Evolutionary conservation across 257 asterid genomes (phyloP).

Genomic region (Echium plantagineum): DNA sequence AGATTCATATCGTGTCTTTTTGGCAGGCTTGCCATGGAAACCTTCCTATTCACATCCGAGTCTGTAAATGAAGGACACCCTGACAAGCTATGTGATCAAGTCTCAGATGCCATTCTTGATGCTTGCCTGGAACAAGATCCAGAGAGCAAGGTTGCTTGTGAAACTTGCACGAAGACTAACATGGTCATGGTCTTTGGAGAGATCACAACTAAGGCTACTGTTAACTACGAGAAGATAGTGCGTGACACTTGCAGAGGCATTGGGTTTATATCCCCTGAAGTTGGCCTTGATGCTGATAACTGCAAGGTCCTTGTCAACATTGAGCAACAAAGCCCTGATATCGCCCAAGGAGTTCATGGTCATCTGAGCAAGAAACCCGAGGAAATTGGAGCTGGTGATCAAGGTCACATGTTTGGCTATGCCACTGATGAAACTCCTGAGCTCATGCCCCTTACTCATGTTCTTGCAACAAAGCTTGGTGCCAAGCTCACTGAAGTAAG

Average conservation of each 20-base stretch:
- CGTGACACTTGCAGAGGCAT: conserved; percentile 79
- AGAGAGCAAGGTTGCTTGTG: conserved; percentile 88
- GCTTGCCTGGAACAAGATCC: conserved; percentile 86
- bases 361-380: conserved; percentile 90
- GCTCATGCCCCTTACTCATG: conserved; percentile 93
- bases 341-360: conserved; percentile 92
- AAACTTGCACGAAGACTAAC: conserved; percentile 82
- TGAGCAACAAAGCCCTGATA: conserved; percentile 92
- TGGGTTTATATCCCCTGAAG: conserved; percentile 71
- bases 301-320: conserved; percentile 92
- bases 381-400: conserved; percentile 92
- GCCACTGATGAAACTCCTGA: conserved; percentile 92
- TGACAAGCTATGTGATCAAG: conserved; percentile 94
- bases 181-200: conserved; percentile 95
- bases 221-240: conserved; percentile 70
- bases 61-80: conserved; percentile 93
- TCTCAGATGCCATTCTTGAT: conserved; percentile 87
- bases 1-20: not conserved
- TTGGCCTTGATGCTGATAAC: conserved; percentile 87
- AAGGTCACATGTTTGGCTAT: conserved; percentile 90
- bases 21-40: conserved; percentile 52
- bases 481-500: conserved; percentile 89
- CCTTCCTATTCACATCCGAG: conserved; percentile 74
- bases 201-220: conserved; percentile 74
- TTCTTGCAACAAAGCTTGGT: conserved; percentile 90